Evolutionary conservation across 176 grass and related monocot genomes (phyloP).

Genomic region (Phragmites australis): DNA sequence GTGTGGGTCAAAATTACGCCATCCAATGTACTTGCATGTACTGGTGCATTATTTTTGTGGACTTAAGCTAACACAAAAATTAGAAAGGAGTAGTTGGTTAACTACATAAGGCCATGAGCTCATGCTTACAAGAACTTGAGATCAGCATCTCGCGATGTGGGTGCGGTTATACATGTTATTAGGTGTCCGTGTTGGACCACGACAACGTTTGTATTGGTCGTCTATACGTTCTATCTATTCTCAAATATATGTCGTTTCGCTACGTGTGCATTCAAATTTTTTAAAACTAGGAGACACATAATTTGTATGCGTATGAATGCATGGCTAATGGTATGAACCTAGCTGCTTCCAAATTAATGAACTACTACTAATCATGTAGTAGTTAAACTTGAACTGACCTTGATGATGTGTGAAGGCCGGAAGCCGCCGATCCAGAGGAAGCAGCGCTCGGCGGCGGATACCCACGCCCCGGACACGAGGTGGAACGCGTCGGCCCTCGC

Average conservation of each 20-base stretch:
- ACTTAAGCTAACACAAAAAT: background rate
- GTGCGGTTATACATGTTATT: too few species aligned
- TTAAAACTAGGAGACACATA: too few species aligned
- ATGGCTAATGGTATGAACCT: too few species aligned
- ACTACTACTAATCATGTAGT: too few species aligned
- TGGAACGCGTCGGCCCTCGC: conserved; percentile 56
- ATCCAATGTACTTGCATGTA: background rate
- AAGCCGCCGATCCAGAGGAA: conserved; percentile 77
- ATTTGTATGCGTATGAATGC: too few species aligned
- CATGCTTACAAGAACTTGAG: conserved; percentile 18
- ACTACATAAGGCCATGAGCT: background rate
- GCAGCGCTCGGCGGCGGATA: conserved; percentile 61
- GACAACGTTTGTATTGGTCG: too few species aligned
- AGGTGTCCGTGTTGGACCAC: too few species aligned
- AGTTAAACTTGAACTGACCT: conserved; percentile 41
- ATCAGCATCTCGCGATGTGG: background rate
- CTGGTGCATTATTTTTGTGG: background rate
- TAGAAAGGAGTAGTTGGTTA: background rate
- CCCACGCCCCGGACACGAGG: conserved; percentile 52
- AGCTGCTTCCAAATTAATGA: too few species aligned
- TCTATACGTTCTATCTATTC: too few species aligned
- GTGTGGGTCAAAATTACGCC: background rate
- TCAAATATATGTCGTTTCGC: too few species aligned
- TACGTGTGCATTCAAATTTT: too few species aligned
- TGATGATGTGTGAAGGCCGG: conserved; percentile 68